Percentiles rank a stretch among this genome's conserved stretches.
Evolutionary conservation across 2,329 filamentous ascomycete genomes (phyloP).

Genomic region (Bipolaris cookei): DNA sequence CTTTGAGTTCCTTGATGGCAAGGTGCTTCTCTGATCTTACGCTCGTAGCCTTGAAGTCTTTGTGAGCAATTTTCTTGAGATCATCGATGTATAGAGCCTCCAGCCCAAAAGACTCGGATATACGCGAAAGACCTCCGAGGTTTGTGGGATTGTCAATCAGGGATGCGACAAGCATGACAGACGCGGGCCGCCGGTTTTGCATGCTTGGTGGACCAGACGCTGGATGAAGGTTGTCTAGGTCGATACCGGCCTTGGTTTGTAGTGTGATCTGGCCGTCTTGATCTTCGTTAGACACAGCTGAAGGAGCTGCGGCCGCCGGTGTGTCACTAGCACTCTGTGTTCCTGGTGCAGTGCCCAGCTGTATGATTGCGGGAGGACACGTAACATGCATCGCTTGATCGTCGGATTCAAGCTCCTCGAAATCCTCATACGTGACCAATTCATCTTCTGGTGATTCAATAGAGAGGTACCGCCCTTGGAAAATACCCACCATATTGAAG

Average conservation of each 20-base stretch:
- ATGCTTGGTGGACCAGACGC: constrained; percentile 23
- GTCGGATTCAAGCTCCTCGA: constrained; percentile 44
- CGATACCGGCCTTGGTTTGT: constrained; percentile 61
- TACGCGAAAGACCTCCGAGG: constrained; percentile 58
- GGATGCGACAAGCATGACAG: constrained; percentile 58
- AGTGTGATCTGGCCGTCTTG: constrained; percentile 43
- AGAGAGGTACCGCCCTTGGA: constrained; percentile 54
- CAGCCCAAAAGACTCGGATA: constrained; percentile 60
- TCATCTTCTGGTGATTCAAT: constrained; percentile 53
- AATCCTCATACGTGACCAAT: constrained; percentile 49
- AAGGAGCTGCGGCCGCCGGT: background rate
- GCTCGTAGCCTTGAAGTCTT: constrained; percentile 58
- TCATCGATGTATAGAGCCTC: constrained; percentile 54
- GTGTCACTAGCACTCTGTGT: background rate
- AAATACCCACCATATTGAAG: constrained; percentile 53
- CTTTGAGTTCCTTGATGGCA: constrained; percentile 51
- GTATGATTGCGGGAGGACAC: constrained; percentile 32
- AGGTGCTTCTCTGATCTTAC: constrained; percentile 59
- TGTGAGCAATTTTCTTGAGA: constrained; percentile 50
- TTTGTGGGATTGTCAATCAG: constrained; percentile 59
- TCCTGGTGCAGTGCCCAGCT: background rate
- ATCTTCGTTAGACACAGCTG: background rate
- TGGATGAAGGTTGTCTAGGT: constrained; percentile 38
- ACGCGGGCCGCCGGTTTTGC: constrained; percentile 33
- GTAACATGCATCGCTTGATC: constrained; percentile 19